These are phyloP conservation scores for Fomitopsis pulvina DNA, from an alignment of 768 basidiomycete species.

Conservation along the genomic window DNA sequence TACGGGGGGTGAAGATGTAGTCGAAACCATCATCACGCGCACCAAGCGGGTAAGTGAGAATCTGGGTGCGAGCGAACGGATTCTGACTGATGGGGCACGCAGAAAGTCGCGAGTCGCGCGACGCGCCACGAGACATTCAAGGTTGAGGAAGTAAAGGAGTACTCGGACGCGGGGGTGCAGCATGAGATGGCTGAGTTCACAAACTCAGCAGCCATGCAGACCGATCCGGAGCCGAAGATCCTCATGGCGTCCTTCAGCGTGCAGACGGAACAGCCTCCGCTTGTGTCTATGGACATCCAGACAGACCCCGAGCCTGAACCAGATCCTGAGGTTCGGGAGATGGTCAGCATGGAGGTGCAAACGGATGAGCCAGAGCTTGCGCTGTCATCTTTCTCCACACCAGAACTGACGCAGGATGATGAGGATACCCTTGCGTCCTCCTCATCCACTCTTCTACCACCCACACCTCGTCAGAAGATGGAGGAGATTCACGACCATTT, in stretches of 20 bases:
- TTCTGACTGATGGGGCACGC: constrained; percentile 3
- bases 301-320: constrained; percentile 31
- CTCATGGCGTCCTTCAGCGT: constrained; percentile 39
- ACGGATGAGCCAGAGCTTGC: constrained; percentile 39
- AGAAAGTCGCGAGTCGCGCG: constrained; percentile 66
- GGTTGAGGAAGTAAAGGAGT: constrained; percentile 64
- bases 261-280: constrained; percentile 44
- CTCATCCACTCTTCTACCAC: constrained; percentile 64
- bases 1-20: constrained; percentile 67
- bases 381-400: constrained; percentile 36
- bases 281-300: constrained; percentile 28
- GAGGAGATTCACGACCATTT: constrained; percentile 27
- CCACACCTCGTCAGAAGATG: constrained; percentile 54
- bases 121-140: constrained; percentile 39
- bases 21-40: constrained; percentile 85
- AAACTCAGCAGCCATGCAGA: constrained; percentile 44
- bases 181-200: constrained; percentile 54
- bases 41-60: constrained; percentile 56
- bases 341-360: constrained; percentile 56
- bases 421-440: constrained; percentile 64
- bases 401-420: constrained; percentile 30
- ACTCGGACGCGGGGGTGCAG: constrained; percentile 67
- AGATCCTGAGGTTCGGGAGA: constrained; percentile 20
- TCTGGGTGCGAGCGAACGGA: not conserved
- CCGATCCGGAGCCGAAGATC: constrained; percentile 50